phyloP scores from a whole-genome alignment of 768 basidiomycete species.

The Lepiota venenata region DNA sequence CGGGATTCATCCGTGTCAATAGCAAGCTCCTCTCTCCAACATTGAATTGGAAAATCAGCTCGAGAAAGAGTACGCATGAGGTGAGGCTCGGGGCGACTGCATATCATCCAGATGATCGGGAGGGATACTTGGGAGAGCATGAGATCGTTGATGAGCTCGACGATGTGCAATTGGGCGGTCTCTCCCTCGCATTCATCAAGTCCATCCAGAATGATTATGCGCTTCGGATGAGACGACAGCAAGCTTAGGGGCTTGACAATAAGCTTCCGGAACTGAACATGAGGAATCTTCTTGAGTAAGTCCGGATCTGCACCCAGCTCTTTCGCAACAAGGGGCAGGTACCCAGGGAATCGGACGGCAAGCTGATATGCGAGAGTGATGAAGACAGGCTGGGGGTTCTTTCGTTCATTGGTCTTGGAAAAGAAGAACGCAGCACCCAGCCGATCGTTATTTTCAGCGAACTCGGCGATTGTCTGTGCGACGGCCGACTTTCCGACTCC shows the following conservation, averaged over 20 bases:
- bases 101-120: neutral
- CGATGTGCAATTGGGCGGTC: neutral
- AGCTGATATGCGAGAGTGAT: no score
- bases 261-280: neutral
- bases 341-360: neutral
- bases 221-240: neutral
- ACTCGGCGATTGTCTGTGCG: slow-evolving; percentile 1
- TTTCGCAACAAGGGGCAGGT: neutral
- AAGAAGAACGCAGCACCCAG: no score
- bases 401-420: no score
- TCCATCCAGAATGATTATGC: neutral
- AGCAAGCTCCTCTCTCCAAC: neutral
- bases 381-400: no score
- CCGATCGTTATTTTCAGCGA: neutral
- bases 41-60: neutral
- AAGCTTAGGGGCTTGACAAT: neutral
- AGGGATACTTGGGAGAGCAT: neutral
- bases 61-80: neutral
- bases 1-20: neutral
- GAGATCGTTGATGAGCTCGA: neutral
- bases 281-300: neutral
- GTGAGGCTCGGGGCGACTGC: neutral
- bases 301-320: neutral
- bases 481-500: slow-evolving; percentile 4
- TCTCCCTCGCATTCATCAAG: neutral